phyloP scores from a whole-genome alignment of 1,284 basidiomycete species.

The Cutaneotrichosporon sp. region DNA sequence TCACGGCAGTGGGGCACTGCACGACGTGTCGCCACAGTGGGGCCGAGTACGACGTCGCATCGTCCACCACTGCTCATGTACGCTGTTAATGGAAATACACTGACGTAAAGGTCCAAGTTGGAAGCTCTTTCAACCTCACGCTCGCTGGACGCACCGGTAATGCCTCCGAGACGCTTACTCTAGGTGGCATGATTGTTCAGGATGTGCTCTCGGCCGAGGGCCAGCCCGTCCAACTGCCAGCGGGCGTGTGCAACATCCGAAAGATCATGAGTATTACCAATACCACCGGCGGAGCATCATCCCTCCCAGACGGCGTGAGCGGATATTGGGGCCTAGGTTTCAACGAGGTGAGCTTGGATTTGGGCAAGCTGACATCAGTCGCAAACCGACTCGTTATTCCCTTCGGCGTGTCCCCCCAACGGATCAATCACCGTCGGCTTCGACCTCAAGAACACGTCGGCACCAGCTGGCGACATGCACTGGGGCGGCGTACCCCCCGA shows the following conservation, averaged over 20 bases:
- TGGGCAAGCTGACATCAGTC: neutral
- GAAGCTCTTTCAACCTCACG: neutral
- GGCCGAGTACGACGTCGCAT: conserved; percentile 8
- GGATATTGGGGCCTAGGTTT: conserved; percentile 50
- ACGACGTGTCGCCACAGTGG: neutral
- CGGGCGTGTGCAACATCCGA: neutral
- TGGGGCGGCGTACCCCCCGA: conserved; percentile 47
- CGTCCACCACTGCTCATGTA: conserved; percentile 5
- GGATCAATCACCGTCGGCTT: conserved; percentile 37
- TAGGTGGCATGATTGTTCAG: neutral
- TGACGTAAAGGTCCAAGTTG: neutral
- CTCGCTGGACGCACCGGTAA: neutral
- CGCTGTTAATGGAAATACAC: neutral
- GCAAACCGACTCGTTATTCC: conserved; percentile 7
- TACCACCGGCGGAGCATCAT: neutral
- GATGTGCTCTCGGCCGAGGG: neutral
- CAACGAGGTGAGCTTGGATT: conserved; percentile 32
- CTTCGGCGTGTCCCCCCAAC: neutral
- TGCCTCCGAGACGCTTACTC: neutral
- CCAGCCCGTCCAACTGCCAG: neutral
- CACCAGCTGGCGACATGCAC: conserved; percentile 39
- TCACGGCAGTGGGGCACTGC: conserved; percentile 10
- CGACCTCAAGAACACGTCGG: conserved; percentile 27
- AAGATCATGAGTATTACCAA: neutral
- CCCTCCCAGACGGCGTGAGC: neutral